A percentile compares a stretch with the other conserved stretches of the same genome.
Evolutionary conservation across 805 yeast genomes (phyloP).

Genomic region (Kodamaea jinghongensis): DNA sequence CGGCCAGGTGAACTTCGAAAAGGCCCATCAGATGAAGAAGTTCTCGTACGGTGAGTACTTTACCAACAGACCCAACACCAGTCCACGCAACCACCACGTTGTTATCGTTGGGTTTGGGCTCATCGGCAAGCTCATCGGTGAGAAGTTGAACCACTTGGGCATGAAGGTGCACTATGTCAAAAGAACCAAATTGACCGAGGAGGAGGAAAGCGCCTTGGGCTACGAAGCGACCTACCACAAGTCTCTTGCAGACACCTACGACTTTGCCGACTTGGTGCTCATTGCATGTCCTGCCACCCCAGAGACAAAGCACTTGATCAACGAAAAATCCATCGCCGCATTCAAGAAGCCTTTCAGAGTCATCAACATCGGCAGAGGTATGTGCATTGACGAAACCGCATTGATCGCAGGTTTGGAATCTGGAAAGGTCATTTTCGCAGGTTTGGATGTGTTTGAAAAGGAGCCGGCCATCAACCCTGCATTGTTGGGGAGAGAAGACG

Average conservation of each 20-base stretch:
- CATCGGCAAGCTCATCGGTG: slow-evolving; percentile 66
- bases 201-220: slow-evolving; percentile 36
- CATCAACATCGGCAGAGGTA: slow-evolving; percentile 26
- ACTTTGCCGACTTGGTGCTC: slow-evolving; percentile 56
- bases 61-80: slow-evolving; percentile 43
- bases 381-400: slow-evolving; percentile 24
- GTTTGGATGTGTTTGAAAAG: slow-evolving; percentile 26
- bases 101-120: slow-evolving; percentile 74
- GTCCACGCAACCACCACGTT: slow-evolving; percentile 57
- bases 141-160: slow-evolving; percentile 54
- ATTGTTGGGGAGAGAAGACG: slow-evolving; percentile 22
- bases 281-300: slow-evolving; percentile 66
- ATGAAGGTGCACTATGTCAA: slow-evolving; percentile 65
- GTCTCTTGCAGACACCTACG: slow-evolving; percentile 30
- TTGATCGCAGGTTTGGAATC: slow-evolving; percentile 21
- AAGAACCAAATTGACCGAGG: slow-evolving; percentile 41
- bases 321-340: slow-evolving; percentile 42
- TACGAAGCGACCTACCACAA: slow-evolving; percentile 44
- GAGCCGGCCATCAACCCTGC: slow-evolving; percentile 22
- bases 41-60: slow-evolving; percentile 44
- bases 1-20: slow-evolving; percentile 31
- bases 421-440: slow-evolving; percentile 26
- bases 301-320: slow-evolving; percentile 54
- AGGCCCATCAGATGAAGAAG: slow-evolving; percentile 3
- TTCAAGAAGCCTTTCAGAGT: slow-evolving; percentile 49